phyloP scores from a whole-genome alignment of 2,329 filamentous ascomycete species.

The Aspergillus pseudotamarii region DNA sequence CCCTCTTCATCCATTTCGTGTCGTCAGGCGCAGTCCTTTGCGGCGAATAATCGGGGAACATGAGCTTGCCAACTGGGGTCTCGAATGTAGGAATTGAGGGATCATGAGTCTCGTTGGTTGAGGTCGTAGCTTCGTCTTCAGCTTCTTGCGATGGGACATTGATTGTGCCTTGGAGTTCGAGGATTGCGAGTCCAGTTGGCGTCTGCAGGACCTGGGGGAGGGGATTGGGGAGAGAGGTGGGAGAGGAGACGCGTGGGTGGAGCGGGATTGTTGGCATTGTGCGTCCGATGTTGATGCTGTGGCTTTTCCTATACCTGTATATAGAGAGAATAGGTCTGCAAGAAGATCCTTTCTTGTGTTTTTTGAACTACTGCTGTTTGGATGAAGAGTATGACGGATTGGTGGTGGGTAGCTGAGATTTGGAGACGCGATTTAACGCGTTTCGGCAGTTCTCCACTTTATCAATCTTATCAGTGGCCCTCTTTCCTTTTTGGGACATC shows the following conservation, averaged over 20 bases:
- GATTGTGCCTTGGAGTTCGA: slow-evolving; percentile 91
- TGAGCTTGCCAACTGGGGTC: slow-evolving; percentile 69
- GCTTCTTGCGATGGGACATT: slow-evolving; percentile 64
- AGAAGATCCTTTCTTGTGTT: not conserved
- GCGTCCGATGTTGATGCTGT: not conserved
- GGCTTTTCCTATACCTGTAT: too few species aligned
- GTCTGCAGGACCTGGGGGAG: slow-evolving; percentile 85
- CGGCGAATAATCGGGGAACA: slow-evolving; percentile 74
- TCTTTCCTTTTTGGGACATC: not conserved
- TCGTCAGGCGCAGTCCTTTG: slow-evolving; percentile 51
- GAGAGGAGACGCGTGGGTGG: slow-evolving; percentile 28
- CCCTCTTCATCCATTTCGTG: slow-evolving; percentile 84
- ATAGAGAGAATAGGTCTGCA: not conserved
- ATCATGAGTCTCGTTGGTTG: slow-evolving; percentile 14
- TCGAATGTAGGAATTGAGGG: slow-evolving; percentile 30
- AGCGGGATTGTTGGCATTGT: slow-evolving; percentile 48
- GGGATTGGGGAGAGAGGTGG: slow-evolving; percentile 50
- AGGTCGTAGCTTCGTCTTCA: slow-evolving; percentile 28
- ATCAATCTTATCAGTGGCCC: not conserved
- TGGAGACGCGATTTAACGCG: not conserved
- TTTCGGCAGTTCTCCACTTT: not conserved
- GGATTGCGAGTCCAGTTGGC: slow-evolving; percentile 81
- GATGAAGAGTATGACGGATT: not conserved
- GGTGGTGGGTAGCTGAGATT: not conserved
- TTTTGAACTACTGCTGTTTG: not conserved